Conservation (phyloP, 129 eudicot species). For the Oenanthe sinensis region DNA sequence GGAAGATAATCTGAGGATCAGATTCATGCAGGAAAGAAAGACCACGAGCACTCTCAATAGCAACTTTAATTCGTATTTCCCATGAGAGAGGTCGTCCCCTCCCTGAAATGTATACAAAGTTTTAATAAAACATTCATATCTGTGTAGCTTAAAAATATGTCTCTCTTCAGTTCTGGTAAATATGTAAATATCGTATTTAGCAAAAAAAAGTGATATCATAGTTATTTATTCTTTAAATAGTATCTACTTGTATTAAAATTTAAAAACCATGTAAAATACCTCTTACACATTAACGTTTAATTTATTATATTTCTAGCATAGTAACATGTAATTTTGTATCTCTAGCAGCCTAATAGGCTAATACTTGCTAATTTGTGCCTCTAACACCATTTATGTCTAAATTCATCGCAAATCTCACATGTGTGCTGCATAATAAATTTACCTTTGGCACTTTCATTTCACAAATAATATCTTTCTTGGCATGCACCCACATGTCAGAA, state of each 20-base stretch:
- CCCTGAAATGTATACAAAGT: conserved; percentile 19
- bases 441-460: background rate
- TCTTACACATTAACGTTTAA: background rate
- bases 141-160: background rate
- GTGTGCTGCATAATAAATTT: too few relatives aligned
- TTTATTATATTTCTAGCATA: background rate
- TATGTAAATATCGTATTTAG: background rate
- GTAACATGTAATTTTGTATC: background rate
- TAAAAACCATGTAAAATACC: background rate
- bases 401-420: background rate
- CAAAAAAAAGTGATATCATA: background rate
- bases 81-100: conserved; percentile 42
- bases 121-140: background rate
- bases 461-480: background rate
- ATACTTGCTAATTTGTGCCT: background rate
- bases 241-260: background rate
- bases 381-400: background rate
- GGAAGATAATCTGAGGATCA: conserved; percentile 49
- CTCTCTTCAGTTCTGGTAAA: background rate
- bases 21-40: conserved; percentile 51
- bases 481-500: background rate
- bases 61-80: conserved; percentile 61
- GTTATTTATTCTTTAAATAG: background rate
- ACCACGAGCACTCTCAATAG: conserved; percentile 59
- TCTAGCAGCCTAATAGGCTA: background rate